Conservation (phyloP, 306 rosid genomes). For the Malus domestica region ASM211411v1 NC_041794.1:1960501-1961000, state of each 20-base stretch:
- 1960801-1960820: background rate
- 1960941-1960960: conserved; percentile 38
- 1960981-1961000: conserved; percentile 40
- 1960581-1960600: conserved; percentile 20
- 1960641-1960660: conserved; percentile 31
- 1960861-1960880: conserved; percentile 69
- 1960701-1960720: conserved; percentile 90
- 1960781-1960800: background rate
- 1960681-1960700: conserved; percentile 90
- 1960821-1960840: background rate
- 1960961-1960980: conserved; percentile 42
- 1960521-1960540: conserved; percentile 55
- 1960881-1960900: conserved; percentile 52
- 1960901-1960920: conserved; percentile 44
- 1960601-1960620: conserved; percentile 16
- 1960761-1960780: background rate
- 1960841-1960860: conserved; percentile 19
- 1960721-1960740: conserved; percentile 9
- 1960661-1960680: conserved; percentile 97
- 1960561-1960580: conserved; percentile 79
- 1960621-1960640: conserved; percentile 15
- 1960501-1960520: conserved; percentile 15
- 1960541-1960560: conserved; percentile 64
- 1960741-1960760: background rate
- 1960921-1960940: conserved; percentile 39